Conservation (phyloP, 768 basidiomycete species). For the Ephemerocybe angulata region DNA sequence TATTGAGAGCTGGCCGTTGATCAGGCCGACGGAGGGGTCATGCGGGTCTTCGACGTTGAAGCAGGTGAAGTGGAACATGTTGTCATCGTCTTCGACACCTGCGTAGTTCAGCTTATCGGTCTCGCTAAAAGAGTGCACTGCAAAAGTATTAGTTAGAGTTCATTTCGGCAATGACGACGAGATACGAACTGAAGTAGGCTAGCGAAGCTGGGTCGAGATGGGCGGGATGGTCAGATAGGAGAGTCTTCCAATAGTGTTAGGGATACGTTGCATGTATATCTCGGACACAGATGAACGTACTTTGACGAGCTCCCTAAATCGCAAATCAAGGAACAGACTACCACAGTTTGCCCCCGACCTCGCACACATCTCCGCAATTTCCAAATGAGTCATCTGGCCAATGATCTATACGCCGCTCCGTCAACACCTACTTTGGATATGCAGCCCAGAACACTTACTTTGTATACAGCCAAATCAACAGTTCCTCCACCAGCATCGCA, state of each 20-base stretch:
- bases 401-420: slow-evolving; percentile 60
- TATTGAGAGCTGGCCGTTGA: slow-evolving; percentile 81
- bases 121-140: slow-evolving; percentile 83
- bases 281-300: slow-evolving; percentile 24
- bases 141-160: slow-evolving; percentile 4
- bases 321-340: slow-evolving; percentile 81
- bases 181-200: slow-evolving; percentile 65
- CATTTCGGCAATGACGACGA: slow-evolving; percentile 1
- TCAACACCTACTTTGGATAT: too few relatives aligned
- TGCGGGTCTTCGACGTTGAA: slow-evolving; percentile 85
- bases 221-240: slow-evolving; percentile 78
- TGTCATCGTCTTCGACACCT: slow-evolving; percentile 73
- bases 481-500: slow-evolving; percentile 89
- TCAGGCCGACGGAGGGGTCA: slow-evolving; percentile 73
- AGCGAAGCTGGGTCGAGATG: slow-evolving; percentile 80
- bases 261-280: neutral
- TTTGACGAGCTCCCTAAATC: slow-evolving; percentile 79
- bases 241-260: slow-evolving; percentile 27
- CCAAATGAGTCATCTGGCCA: slow-evolving; percentile 74
- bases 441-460: slow-evolving; percentile 39
- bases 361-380: slow-evolving; percentile 89
- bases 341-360: slow-evolving; percentile 86
- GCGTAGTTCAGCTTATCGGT: slow-evolving; percentile 79
- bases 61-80: slow-evolving; percentile 85
- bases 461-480: slow-evolving; percentile 59